Evolutionary conservation across 2,329 filamentous ascomycete genomes (phyloP).

Genomic region (Sphaceloma murrayae): DNA sequence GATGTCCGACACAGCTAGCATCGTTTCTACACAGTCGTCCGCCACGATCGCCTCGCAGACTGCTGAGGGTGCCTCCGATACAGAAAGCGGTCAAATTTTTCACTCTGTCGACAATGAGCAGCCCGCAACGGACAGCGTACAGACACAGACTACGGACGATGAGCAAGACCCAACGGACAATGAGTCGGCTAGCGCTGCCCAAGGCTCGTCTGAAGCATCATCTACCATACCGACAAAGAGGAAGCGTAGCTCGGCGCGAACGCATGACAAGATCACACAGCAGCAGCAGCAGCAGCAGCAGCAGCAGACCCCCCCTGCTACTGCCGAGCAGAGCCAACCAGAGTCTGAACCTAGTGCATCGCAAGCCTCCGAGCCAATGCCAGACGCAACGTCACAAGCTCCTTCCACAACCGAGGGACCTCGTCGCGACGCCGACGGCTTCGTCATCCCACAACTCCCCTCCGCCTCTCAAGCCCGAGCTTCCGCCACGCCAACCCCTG

Average conservation of each 20-base stretch:
- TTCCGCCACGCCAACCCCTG: constrained; percentile 19
- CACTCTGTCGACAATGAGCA: too few relatives aligned
- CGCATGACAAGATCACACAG: constrained; percentile 1
- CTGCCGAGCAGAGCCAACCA: constrained; percentile 14
- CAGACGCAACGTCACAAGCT: constrained; percentile 12
- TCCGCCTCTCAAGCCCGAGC: constrained; percentile 22
- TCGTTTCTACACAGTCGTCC: constrained; percentile 21
- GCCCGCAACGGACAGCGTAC: too few relatives aligned
- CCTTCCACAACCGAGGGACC: constrained; percentile 14
- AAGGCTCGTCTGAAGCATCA: too few relatives aligned
- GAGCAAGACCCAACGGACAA: background rate
- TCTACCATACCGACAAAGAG: constrained; percentile 17
- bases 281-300: too few relatives aligned
- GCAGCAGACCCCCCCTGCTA: constrained; percentile 15
- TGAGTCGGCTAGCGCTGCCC: background rate
- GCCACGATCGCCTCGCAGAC: too few relatives aligned
- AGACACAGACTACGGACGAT: background rate
- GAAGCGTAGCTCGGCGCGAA: constrained; percentile 7
- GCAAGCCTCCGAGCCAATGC: constrained; percentile 6
- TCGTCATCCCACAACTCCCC: constrained; percentile 31
- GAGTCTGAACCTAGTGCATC: constrained; percentile 1
- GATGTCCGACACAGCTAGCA: constrained; percentile 20
- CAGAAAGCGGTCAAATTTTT: too few relatives aligned
- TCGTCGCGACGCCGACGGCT: constrained; percentile 35
- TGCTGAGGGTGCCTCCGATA: too few relatives aligned